Base-by-base conservation (phyloP, 2,329 filamentous ascomycete species). In the Davidsoniella neocaledoniae region DNA sequence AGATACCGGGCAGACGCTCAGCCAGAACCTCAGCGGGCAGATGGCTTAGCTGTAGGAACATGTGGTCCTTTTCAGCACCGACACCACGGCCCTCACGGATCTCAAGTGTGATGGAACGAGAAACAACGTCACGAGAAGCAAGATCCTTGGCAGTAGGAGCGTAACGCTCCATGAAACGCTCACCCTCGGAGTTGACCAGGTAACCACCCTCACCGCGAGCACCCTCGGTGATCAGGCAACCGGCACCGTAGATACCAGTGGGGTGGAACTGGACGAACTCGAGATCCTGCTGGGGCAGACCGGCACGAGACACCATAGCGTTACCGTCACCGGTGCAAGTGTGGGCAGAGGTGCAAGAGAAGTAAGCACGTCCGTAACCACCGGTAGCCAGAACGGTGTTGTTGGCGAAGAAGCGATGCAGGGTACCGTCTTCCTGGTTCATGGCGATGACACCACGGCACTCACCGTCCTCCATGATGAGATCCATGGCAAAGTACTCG, bases 261-360 rank as follows among this genome's bases (percentile, higher is more conserved):
- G 90, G 90, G 68, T 98, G 90, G 79, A 98, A 98, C 71, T 98
- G 90, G 55, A 98, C 91, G 68, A 98, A 98, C 67, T 98, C 91
- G 56, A 96, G 77, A 81, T 98, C 91, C 73, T 98, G 91, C 76
- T 94, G 94, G 60, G 91, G 90, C 39, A 98, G 82, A 66, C 91
- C 91, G 55, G 91, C 91, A 71, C 91, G 87, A 59, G 90, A 85
- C 61, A 96, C 90, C 91, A 98, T 96, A 58, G 91, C 91, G 86
- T 94, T 95, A 65, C 91, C 91, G 64, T 98, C 91, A 76, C 91
- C 91, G 55, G 91, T 98, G 69, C 90, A 95, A 56, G 91, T 96
- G 71, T 98, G 91, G 43, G 91, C 91, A 47, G 88, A 95, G 48
- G 91, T 98, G 70, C 90, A 96, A 66, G 81, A 87, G 77, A 96